Conservation (phyloP, 148 eudicot species). For the Chenopodium album region DNA sequence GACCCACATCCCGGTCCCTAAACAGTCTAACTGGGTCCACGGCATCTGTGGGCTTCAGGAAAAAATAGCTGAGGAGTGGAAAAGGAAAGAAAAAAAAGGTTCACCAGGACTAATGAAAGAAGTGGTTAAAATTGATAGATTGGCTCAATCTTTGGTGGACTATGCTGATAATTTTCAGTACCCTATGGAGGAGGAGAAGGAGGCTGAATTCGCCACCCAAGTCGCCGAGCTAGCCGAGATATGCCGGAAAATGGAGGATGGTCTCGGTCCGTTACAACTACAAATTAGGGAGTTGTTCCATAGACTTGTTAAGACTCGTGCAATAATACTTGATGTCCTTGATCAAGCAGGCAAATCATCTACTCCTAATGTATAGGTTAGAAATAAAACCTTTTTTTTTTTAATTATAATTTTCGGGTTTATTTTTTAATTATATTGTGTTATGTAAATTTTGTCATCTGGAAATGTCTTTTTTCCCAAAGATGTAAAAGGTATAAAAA, state of each 20-base stretch:
- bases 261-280: constrained; percentile 60
- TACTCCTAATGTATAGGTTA: constrained; percentile 34
- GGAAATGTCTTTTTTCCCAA: background rate
- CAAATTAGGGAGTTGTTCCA: constrained; percentile 87
- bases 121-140: constrained; percentile 57
- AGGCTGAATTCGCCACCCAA: constrained; percentile 53
- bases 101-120: constrained; percentile 73
- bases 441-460: constrained; percentile 17
- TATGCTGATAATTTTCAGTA: constrained; percentile 55
- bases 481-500: background rate
- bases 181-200: constrained; percentile 67
- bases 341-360: constrained; percentile 63
- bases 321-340: constrained; percentile 65
- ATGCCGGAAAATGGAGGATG: constrained; percentile 74
- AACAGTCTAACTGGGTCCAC: constrained; percentile 64
- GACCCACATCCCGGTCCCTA: constrained; percentile 64
- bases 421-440: background rate
- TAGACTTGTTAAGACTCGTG: constrained; percentile 76
- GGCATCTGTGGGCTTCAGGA: constrained; percentile 61
- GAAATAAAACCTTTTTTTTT: background rate
- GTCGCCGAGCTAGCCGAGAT: constrained; percentile 66
- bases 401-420: background rate
- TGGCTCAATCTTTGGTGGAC: constrained; percentile 46
- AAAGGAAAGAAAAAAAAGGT: constrained; percentile 87
- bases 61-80: constrained; percentile 89